These are phyloP conservation scores for Trichoderma gracile DNA, from an alignment of 2,329 filamentous ascomycete species.

Conservation along the genomic window DNA sequence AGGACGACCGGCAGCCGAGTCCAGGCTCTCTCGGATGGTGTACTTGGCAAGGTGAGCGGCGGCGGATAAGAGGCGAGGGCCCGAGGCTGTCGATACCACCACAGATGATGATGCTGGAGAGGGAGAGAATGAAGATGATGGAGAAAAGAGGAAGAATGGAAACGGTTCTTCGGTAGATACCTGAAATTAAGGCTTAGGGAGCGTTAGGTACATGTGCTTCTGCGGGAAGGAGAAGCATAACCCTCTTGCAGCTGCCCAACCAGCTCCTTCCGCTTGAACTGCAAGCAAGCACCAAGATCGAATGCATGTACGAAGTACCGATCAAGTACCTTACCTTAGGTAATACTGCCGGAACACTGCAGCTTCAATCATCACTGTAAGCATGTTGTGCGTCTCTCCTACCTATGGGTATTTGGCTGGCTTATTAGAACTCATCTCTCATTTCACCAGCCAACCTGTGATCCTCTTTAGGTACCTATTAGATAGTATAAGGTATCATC, in stretches of 20 bases:
- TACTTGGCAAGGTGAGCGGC: background rate
- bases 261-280: background rate
- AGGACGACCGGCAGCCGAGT: background rate
- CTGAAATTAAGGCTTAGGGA: background rate
- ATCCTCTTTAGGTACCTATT: too few relatives aligned
- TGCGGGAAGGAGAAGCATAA: background rate
- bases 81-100: background rate
- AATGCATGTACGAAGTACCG: too few relatives aligned
- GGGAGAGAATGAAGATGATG: background rate
- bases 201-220: background rate
- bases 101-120: background rate
- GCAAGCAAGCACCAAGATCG: too few relatives aligned
- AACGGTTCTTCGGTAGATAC: background rate
- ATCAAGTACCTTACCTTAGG: too few relatives aligned
- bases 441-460: too few relatives aligned
- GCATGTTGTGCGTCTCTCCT: too few relatives aligned
- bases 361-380: too few relatives aligned
- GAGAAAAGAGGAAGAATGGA: background rate
- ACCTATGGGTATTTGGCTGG: too few relatives aligned
- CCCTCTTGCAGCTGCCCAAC: constrained; percentile 18
- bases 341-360: background rate
- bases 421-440: too few relatives aligned
- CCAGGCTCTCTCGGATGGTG: background rate
- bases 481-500: too few relatives aligned
- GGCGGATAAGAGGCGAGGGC: background rate